Evolutionary conservation across 768 basidiomycete species (phyloP), one percentile per base, ranked within the genome.

Genomic region (Jaapia argillacea): DNA sequence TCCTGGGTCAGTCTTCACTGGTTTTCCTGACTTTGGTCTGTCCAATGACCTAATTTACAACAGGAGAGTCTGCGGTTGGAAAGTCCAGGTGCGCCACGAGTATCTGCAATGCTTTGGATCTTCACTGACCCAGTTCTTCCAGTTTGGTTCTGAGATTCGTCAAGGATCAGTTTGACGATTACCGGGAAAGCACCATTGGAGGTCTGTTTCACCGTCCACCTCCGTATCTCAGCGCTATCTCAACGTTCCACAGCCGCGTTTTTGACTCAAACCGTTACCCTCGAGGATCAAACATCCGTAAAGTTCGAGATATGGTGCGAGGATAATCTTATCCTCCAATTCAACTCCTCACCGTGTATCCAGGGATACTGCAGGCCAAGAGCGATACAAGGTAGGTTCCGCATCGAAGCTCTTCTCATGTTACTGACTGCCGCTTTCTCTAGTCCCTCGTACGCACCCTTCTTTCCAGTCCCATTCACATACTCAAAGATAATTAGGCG

Each of bases 261-360:
- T 74, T 64, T 99, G 51, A 97, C 96, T n/a, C 94, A 98, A 63
- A 96, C 93, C 3, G 88, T 98, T 24, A 82, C 80, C 10, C 74
- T 96, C 31, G 85, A 92, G 40, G 85, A 92, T 58, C 79, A 82
- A 49, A 86, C 86, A 20, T 81, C 81, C 20, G 88, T 99, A 57
- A 98, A 98, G 72, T 98, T 99, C 58, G 94, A 97, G 69, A 94
- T 94, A 58, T 94, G 92, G 93, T 92, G 57, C 22, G 76, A 59
- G 43, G 6, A 3, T 44, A n/a, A 28, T 23, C 23, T 18, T 42
- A 4, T 7, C 22, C 3, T 45, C 46, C 42, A 36, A 39, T 41
- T 42, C 42, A 36, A 35, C 45, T 37, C 36, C 43, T 47, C 33
- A 45, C 46, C n/a, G 5, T 14, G 26, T 13, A 6, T 20, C 23